Base-by-base conservation (phyloP, 768 basidiomycete genomes). In the Collybia sordida region DNA sequence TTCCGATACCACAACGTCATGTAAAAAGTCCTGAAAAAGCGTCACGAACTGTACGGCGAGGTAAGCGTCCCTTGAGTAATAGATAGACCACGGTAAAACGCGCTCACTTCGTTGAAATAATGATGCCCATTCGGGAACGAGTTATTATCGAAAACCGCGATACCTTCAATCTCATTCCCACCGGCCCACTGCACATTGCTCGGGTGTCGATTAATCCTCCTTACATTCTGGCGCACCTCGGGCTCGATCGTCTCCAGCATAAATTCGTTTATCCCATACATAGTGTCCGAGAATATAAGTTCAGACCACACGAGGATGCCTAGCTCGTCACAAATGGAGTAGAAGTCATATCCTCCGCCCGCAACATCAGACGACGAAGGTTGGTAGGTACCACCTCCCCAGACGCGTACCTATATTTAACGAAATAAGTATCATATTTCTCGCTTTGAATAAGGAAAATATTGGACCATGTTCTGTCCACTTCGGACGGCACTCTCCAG, bases 231-330 rank as follows among this genome's bases (percentile, higher is more conserved):
- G 17, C 77, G 67, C 12, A 82, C 77, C 57, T 83, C 82, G 1
- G 78, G 75, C 39, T 78, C 78, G 45, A 82, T 59, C 3, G 75
- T 72, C 47, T 73, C 73, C 25, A 83, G 59, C 18, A 83, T 47
- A 53, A 79, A 82, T 51, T 72, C 67, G 52, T 83, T 80, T 64
- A 81, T 73, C 1, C 81, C 77, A 52, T 81, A 82, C 21, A 81
- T 54, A 1, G 76, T 64, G 49, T 83, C 81, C 0, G 81, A 81
- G 64, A 82, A 83, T 44, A 80, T 80, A 45, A 82, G 73, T 55
- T 84, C 82, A 1, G 80, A 80, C 82, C 82, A 83, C 1, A 74
- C 80, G 41, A 84, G 65, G 52, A 83, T 80, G 6, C 82, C 81
- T 0, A 84, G 70, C 53, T 82, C 80, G 58, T 84, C 81, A 58